These are phyloP conservation scores for Aspergillus asperescens DNA, from an alignment of 495 filamentous ascomycete genomes.

Conservation along the genomic window DNA sequence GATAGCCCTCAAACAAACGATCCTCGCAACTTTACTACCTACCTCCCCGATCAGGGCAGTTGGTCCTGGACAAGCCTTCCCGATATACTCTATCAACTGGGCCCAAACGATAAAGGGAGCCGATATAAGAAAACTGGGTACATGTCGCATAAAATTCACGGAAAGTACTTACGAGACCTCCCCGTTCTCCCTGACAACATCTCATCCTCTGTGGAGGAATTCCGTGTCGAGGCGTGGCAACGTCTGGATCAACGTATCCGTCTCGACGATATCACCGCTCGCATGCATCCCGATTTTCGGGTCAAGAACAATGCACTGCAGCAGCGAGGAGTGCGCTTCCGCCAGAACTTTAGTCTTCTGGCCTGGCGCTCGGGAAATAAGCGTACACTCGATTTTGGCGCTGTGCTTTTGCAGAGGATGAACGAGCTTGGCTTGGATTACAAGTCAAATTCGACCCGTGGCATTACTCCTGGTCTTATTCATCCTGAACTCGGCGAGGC, in stretches of 20 bases:
- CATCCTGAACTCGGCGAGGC: conserved; percentile 15
- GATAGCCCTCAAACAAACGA: conserved; percentile 12
- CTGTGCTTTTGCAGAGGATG: conserved; percentile 4
- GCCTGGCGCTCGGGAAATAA: conserved; percentile 23
- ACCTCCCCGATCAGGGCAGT: conserved; percentile 9
- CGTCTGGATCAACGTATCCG: conserved; percentile 20
- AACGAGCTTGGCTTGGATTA: conserved; percentile 2
- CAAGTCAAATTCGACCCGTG: conserved; percentile 23
- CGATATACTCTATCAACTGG: conserved; percentile 18
- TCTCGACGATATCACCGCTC: conserved; percentile 17
- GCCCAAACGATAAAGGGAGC: not conserved
- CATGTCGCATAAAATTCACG: conserved; percentile 13
- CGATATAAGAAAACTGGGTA: not conserved
- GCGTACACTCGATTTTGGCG: conserved; percentile 4
- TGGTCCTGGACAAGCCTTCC: conserved; percentile 19
- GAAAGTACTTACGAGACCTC: conserved; percentile 10
- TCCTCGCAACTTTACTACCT: conserved; percentile 8
- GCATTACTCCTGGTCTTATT: conserved; percentile 28
- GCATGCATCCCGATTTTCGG: conserved; percentile 15
- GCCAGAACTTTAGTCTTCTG: conserved; percentile 12
- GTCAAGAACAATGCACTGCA: conserved; percentile 16
- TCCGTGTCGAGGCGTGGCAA: conserved; percentile 24
- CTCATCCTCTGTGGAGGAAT: conserved; percentile 18
- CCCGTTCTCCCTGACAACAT: conserved; percentile 21
- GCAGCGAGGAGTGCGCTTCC: conserved; percentile 18